Conservation (phyloP, 495 filamentous ascomycete species). For the Friedmanniomyces endolithicus region DNA sequence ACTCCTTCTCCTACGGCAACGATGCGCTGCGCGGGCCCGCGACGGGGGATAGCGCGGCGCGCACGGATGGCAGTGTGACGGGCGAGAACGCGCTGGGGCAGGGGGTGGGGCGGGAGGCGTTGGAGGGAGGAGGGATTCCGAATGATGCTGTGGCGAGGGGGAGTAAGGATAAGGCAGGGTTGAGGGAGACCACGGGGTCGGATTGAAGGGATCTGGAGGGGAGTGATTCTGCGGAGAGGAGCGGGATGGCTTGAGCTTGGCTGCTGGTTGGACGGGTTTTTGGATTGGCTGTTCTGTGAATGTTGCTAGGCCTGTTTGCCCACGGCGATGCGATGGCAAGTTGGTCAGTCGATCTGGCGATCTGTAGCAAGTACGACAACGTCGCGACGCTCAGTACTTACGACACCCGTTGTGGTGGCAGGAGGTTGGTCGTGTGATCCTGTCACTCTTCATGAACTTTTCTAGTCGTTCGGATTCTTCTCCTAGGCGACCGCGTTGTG, state of each 20-base stretch:
- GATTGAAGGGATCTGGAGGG: constrained; percentile 17
- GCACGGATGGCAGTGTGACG: constrained; percentile 30
- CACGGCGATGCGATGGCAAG: neutral
- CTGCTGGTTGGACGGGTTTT: too few relatives aligned
- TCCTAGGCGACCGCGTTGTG: too few relatives aligned
- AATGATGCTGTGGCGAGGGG: constrained; percentile 31
- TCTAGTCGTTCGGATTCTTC: too few relatives aligned
- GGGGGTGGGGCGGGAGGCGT: constrained; percentile 24
- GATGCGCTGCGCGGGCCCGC: constrained; percentile 51
- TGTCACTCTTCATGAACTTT: too few relatives aligned
- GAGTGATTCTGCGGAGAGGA: neutral
- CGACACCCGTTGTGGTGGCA: too few relatives aligned
- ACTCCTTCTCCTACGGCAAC: constrained; percentile 37
- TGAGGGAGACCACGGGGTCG: constrained; percentile 26
- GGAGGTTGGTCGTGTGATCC: too few relatives aligned
- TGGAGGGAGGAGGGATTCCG: constrained; percentile 29
- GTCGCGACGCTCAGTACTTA: too few relatives aligned
- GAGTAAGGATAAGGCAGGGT: constrained; percentile 22
- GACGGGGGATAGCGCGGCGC: constrained; percentile 45
- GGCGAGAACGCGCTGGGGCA: constrained; percentile 26
- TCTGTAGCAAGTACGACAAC: too few relatives aligned
- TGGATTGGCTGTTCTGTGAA: too few relatives aligned
- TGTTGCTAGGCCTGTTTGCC: too few relatives aligned
- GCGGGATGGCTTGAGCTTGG: neutral
- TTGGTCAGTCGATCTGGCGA: neutral